Percentiles rank a stretch among this genome's conserved stretches.
These are phyloP conservation scores for Ganoderma boninense DNA, from an alignment of 1,284 basidiomycete genomes.

Conservation along the genomic window DNA sequence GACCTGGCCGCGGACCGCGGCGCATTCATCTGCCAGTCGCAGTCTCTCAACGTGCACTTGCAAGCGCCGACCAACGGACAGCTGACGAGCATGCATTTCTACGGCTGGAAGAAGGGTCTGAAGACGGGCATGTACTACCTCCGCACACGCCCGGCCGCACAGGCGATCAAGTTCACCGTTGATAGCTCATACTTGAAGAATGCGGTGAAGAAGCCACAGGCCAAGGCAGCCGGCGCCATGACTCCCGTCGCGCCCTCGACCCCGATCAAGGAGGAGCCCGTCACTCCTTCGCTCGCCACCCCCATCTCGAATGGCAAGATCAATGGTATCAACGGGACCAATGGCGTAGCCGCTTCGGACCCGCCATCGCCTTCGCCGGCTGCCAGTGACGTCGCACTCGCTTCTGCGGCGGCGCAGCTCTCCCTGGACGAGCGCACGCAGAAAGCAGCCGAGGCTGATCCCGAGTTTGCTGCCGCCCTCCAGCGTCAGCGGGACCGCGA, in stretches of 20 bases:
- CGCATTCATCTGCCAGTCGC: slow-evolving; percentile 97
- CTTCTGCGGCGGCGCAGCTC: slow-evolving; percentile 25
- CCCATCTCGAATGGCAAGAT: slow-evolving; percentile 24
- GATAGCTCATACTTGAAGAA: slow-evolving; percentile 82
- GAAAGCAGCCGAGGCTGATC: slow-evolving; percentile 68
- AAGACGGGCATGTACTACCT: slow-evolving; percentile 99
- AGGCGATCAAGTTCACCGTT: slow-evolving; percentile 98
- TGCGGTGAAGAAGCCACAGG: slow-evolving; percentile 66
- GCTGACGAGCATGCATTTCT: slow-evolving; percentile 99
- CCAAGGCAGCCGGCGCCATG: slow-evolving; percentile 33
- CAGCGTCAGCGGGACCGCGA: slow-evolving; percentile 78
- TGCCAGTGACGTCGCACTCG: slow-evolving; percentile 26
- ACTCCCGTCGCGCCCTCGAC: slow-evolving; percentile 36
- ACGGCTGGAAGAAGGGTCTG: slow-evolving; percentile 99
- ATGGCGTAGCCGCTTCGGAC: slow-evolving; percentile 13
- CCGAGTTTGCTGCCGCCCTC: slow-evolving; percentile 86
- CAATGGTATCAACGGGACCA: slow-evolving; percentile 7
- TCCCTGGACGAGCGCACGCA: slow-evolving; percentile 54
- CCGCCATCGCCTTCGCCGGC: slow-evolving; percentile 31
- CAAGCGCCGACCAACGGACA: slow-evolving; percentile 93
- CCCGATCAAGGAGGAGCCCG: slow-evolving; percentile 38
- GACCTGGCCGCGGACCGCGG: slow-evolving; percentile 99
- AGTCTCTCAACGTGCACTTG: slow-evolving; percentile 93
- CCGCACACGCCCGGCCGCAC: slow-evolving; percentile 92
- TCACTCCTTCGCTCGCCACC: slow-evolving; percentile 34